Percentiles rank a stretch among this genome's conserved stretches.
Evolutionary conservation across 2,329 filamentous ascomycete genomes (phyloP).

Genomic region (Pseudopyricularia javanii): DNA sequence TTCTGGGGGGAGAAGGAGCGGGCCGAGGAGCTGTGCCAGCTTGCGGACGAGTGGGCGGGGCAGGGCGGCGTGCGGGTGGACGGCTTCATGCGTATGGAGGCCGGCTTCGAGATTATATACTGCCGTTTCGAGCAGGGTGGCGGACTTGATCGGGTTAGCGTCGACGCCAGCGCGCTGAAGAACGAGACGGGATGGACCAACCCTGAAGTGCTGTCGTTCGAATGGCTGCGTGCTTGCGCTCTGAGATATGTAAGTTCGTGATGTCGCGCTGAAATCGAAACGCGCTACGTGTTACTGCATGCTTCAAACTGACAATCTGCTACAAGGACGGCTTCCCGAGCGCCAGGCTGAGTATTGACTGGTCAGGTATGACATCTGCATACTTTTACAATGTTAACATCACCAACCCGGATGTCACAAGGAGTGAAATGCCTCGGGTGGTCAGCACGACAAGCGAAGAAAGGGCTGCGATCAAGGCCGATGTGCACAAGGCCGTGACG

Average conservation of each 20-base stretch:
- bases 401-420: slow-evolving; percentile 23
- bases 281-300: background rate
- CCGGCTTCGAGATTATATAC: slow-evolving; percentile 58
- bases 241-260: slow-evolving; percentile 17
- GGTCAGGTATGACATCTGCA: slow-evolving; percentile 36
- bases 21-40: slow-evolving; percentile 40
- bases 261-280: no score
- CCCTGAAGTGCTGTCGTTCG: slow-evolving; percentile 3
- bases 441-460: slow-evolving; percentile 7
- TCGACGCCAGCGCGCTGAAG: slow-evolving; percentile 6
- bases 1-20: slow-evolving; percentile 30
- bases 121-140: slow-evolving; percentile 41
- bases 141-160: slow-evolving; percentile 24
- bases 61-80: slow-evolving; percentile 30
- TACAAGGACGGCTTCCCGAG: slow-evolving; percentile 30
- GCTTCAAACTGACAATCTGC: background rate
- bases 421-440: slow-evolving; percentile 14
- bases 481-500: background rate
- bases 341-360: slow-evolving; percentile 29
- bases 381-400: slow-evolving; percentile 38
- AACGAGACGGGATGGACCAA: slow-evolving; percentile 10
- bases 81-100: slow-evolving; percentile 55
- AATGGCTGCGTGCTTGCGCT: slow-evolving; percentile 26
- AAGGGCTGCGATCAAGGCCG: slow-evolving; percentile 11
- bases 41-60: slow-evolving; percentile 35